Percentiles rank a stretch among this genome's conserved stretches.
phyloP scores from a whole-genome alignment of 306 rosid species.

The Hippophae rhamnoides region DNA sequence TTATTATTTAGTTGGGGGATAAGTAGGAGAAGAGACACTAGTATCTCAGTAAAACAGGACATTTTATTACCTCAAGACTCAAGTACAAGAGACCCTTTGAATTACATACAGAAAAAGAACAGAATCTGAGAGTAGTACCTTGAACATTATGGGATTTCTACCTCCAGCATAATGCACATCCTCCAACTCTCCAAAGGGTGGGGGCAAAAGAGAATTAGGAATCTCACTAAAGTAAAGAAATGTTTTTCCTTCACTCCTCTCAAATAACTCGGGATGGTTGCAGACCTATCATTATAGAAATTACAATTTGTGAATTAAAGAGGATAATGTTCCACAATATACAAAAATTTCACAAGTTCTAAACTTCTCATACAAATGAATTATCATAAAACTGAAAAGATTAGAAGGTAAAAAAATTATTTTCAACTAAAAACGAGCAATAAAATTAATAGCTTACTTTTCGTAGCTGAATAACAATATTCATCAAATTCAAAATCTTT shows the following conservation, averaged over 20 bases:
- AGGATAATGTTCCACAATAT: neutral
- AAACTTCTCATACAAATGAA: slow-evolving; percentile 8
- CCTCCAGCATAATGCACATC: slow-evolving; percentile 85
- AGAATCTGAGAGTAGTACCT: slow-evolving; percentile 42
- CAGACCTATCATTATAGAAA: slow-evolving; percentile 61
- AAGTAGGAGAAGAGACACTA: too few species aligned
- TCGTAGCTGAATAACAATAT: slow-evolving; percentile 91
- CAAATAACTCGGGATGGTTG: slow-evolving; percentile 97
- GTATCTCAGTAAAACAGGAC: too few species aligned
- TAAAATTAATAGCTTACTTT: slow-evolving; percentile 44
- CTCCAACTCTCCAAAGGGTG: slow-evolving; percentile 96
- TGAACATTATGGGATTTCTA: slow-evolving; percentile 64
- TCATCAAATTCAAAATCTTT: slow-evolving; percentile 82
- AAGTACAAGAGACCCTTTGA: neutral
- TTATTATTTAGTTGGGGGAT: too few species aligned
- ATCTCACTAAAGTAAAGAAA: slow-evolving; percentile 70
- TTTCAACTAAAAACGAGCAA: slow-evolving; percentile 1
- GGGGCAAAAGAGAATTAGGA: slow-evolving; percentile 74
- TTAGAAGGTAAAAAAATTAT: neutral
- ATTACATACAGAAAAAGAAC: neutral
- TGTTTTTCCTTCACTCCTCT: slow-evolving; percentile 92
- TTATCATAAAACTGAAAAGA: neutral
- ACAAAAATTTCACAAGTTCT: slow-evolving; percentile 1
- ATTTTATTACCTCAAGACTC: neutral
- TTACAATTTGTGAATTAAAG: neutral